phyloP scores from a whole-genome alignment of 2,329 filamentous ascomycete species.

The Ophiostoma quercus region DNA sequence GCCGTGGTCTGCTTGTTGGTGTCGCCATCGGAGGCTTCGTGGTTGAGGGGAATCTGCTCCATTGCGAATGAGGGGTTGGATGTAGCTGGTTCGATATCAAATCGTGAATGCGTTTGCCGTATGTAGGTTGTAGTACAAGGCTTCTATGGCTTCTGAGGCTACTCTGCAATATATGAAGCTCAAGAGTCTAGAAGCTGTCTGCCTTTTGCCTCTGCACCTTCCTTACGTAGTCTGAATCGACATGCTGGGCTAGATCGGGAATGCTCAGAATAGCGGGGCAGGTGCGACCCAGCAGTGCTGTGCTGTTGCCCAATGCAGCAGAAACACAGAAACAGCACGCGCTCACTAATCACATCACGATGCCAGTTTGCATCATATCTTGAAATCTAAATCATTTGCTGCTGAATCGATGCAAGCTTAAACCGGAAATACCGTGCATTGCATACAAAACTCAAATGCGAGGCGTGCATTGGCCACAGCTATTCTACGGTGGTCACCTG shows the following conservation, averaged over 20 bases:
- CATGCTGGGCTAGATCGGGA: constrained; percentile 5
- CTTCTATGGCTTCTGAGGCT: background rate
- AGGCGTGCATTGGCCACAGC: background rate
- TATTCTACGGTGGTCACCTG: background rate
- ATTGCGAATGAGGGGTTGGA: constrained; percentile 34
- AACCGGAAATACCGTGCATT: background rate
- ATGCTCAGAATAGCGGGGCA: constrained; percentile 20
- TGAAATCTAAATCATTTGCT: background rate
- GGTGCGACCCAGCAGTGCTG: constrained; percentile 7
- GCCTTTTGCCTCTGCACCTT: background rate
- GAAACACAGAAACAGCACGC: background rate
- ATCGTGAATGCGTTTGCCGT: no score
- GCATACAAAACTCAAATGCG: background rate
- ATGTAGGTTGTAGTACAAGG: background rate
- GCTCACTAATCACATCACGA: constrained; percentile 7
- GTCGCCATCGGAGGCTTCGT: constrained; percentile 68
- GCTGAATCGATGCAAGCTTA: background rate
- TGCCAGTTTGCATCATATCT: background rate
- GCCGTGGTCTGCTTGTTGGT: constrained; percentile 65
- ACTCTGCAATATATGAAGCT: background rate
- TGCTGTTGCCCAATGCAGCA: background rate
- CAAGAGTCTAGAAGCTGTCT: background rate
- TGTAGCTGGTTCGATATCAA: background rate
- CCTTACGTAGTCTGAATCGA: constrained; percentile 13
- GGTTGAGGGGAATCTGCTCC: constrained; percentile 66